These are phyloP conservation scores for Phytopythium sindhum DNA, from an alignment of 352 stramenopile genomes.

Conservation along the genomic window DNA sequence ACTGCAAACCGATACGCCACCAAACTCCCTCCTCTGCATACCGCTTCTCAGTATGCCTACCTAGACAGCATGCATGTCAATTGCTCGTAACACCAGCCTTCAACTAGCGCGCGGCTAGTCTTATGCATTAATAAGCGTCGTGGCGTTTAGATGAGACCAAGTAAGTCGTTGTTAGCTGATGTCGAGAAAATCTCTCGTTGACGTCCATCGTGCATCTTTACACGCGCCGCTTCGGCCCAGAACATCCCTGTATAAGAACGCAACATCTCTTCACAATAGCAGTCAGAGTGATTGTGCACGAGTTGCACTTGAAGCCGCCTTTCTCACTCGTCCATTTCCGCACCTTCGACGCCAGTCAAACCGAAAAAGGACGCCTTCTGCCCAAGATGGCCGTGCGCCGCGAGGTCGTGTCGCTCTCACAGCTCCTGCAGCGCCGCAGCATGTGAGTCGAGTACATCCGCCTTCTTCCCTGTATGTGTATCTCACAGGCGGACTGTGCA, in stretches of 20 bases:
- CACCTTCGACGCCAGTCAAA: slow-evolving; percentile 1
- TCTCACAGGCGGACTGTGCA: neutral
- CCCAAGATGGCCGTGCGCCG: slow-evolving; percentile 51
- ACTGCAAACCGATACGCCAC: slow-evolving; percentile 22
- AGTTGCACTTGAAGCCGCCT: slow-evolving; percentile 8
- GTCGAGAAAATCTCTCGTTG: too few species aligned
- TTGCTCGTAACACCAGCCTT: too few species aligned
- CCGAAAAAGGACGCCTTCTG: neutral
- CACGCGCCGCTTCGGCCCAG: too few species aligned
- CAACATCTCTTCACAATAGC: neutral
- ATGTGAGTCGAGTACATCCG: slow-evolving; percentile 13
- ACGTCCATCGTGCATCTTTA: too few species aligned
- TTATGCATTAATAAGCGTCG: too few species aligned
- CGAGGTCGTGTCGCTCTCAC: slow-evolving; percentile 70
- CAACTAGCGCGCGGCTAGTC: too few species aligned
- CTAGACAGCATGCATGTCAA: too few species aligned
- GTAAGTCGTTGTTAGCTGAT: too few species aligned
- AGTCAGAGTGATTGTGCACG: slow-evolving; percentile 2
- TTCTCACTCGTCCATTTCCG: neutral
- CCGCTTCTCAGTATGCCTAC: too few species aligned
- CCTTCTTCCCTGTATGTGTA: neutral
- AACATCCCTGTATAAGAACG: neutral
- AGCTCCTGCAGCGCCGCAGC: slow-evolving; percentile 56
- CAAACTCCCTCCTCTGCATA: neutral
- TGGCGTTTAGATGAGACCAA: too few species aligned